phyloP scores from a whole-genome alignment of 1,284 basidiomycete species.

The Phlebopus sp. region DNA sequence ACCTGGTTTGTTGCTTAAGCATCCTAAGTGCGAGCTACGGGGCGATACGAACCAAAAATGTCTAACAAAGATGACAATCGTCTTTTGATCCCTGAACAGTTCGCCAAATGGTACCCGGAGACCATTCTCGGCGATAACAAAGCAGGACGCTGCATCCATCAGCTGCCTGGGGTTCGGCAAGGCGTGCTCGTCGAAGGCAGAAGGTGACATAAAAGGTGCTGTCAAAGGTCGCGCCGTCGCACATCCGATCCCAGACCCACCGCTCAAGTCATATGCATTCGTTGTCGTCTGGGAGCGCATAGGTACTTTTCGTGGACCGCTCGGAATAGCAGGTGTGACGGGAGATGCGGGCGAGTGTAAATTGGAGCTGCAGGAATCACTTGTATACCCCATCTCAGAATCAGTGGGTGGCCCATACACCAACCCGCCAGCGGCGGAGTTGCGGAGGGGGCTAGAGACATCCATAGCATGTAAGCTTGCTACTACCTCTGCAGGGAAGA shows the following conservation, averaged over 20 bases:
- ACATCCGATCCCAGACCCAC: neutral
- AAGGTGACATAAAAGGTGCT: slow-evolving; percentile 12
- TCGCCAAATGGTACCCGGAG: slow-evolving; percentile 67
- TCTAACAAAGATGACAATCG: slow-evolving; percentile 73
- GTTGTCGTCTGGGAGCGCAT: slow-evolving; percentile 25
- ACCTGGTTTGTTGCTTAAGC: slow-evolving; percentile 39
- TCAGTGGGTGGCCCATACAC: slow-evolving; percentile 31
- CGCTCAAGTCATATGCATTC: slow-evolving; percentile 10
- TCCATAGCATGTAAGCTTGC: slow-evolving; percentile 32
- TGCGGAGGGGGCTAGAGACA: slow-evolving; percentile 24
- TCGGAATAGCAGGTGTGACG: slow-evolving; percentile 12
- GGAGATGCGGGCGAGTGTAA: slow-evolving; percentile 19
- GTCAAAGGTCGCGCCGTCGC: slow-evolving; percentile 16
- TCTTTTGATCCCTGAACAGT: slow-evolving; percentile 62
- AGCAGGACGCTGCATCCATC: slow-evolving; percentile 57
- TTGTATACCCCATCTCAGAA: slow-evolving; percentile 22
- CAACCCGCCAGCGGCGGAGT: slow-evolving; percentile 20
- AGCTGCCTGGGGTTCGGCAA: slow-evolving; percentile 51
- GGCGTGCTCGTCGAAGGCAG: slow-evolving; percentile 29
- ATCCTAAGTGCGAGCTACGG: slow-evolving; percentile 8
- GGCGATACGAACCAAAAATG: slow-evolving; percentile 47
- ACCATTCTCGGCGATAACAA: slow-evolving; percentile 68
- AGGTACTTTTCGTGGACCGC: slow-evolving; percentile 13
- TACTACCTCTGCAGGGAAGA: slow-evolving; percentile 30
- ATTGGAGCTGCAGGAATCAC: slow-evolving; percentile 6